phyloP scores from a whole-genome alignment of 2,329 filamentous ascomycete genomes.

The Ascochyta rabiei region DNA sequence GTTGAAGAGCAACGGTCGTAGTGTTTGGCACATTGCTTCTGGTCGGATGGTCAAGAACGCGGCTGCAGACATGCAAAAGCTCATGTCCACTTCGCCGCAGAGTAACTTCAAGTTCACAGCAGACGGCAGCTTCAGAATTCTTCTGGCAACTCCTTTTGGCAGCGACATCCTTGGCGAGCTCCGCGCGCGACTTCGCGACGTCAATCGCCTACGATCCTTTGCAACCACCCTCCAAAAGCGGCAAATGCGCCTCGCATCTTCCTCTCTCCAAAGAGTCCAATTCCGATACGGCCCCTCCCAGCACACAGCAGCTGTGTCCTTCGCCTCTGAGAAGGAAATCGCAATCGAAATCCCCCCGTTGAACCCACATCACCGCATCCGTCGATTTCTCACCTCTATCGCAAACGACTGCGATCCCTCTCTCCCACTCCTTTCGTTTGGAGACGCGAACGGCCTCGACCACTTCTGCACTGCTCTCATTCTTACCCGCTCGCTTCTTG shows the following conservation, averaged over 20 bases:
- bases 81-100: conserved; percentile 57
- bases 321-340: conserved; percentile 57
- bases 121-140: conserved; percentile 68
- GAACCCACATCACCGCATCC: conserved; percentile 71
- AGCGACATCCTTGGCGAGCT: conserved; percentile 65
- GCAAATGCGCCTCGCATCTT: conserved; percentile 64
- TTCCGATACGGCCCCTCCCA: conserved; percentile 68
- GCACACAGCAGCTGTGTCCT: conserved; percentile 63
- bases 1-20: conserved; percentile 31
- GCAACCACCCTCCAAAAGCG: conserved; percentile 66
- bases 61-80: conserved; percentile 44
- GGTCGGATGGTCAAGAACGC: conserved; percentile 47
- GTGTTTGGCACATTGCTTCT: conserved; percentile 50
- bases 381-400: conserved; percentile 63
- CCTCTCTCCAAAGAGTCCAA: conserved; percentile 62
- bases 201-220: conserved; percentile 74
- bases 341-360: conserved; percentile 64
- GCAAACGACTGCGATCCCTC: conserved; percentile 64
- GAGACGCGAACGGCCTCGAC: conserved; percentile 56
- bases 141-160: conserved; percentile 65
- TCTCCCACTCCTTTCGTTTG: conserved; percentile 61
- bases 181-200: conserved; percentile 64
- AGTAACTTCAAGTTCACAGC: conserved; percentile 67
- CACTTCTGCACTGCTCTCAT: conserved; percentile 64
- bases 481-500: conserved; percentile 68